Evolutionary conservation across 495 filamentous ascomycete genomes (phyloP), one percentile per base, ranked within the genome.

Genomic region (Hypomontagnella submonticulosa): DNA sequence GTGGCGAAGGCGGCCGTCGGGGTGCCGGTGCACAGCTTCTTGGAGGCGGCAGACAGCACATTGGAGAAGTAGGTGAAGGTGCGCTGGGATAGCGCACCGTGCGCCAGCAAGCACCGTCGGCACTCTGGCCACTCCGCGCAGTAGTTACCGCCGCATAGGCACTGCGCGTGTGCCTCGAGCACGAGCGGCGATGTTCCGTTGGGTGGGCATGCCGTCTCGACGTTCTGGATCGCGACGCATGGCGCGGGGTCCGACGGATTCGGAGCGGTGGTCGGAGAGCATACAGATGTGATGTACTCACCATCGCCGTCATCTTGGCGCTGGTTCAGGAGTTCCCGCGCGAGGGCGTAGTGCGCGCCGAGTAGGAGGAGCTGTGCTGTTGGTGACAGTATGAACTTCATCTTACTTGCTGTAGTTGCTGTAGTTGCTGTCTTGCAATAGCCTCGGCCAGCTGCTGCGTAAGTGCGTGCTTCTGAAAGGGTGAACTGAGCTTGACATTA

Each of bases 81-180:
- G 40, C 62, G 71, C 47, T 53, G 58, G 1, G 69, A 71, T 8
- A 73, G 71, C 12, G 63, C 69, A 36, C 75, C 77, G 71, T 80
- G 77, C 19, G 73, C 57, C 36, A 60, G 71, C 19, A 76, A 67
- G 57, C 77, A 81, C 12, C 61, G 27, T 1, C 74, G 71, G 56
- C 78, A 81, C 37, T 66, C 73, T 3, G 71, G 40, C 74, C 75
- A 79, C 48, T 79, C 77, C 12, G 48, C 20, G 63, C 79, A 79
- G 62, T 71, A 79, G 51, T 69, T 72, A 1, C 78, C 77, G 38
- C 58, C 59, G 69, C 78, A 81, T 51, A 77, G 76, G 58, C 78
- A 79, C 52, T 79, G 57, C 30, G 76, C 74, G 63, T 79, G 76
- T 7, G 76, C 77, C 19, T 71, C 61, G 20, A 75, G 61, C 4